phyloP scores from a whole-genome alignment of 2,329 filamentous ascomycete species.

The Simplicillium sp. region DNA sequence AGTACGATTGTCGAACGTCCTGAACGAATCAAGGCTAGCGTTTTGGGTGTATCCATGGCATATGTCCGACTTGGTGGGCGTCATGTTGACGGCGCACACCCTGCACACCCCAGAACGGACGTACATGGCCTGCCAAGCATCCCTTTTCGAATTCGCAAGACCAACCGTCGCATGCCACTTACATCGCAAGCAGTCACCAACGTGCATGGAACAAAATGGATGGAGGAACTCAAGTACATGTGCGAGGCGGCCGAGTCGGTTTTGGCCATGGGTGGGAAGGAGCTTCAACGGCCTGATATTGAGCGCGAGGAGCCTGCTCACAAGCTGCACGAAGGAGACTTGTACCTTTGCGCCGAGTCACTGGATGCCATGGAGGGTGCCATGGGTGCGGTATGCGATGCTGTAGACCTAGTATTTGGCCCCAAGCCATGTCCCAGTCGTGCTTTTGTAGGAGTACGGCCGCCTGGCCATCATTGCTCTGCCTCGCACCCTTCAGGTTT shows the following conservation, averaged over 20 bases:
- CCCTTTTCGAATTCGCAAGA: constrained; percentile 81
- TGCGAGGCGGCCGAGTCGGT: constrained; percentile 73
- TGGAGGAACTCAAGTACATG: constrained; percentile 81
- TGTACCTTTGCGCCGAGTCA: constrained; percentile 85
- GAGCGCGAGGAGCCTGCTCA: constrained; percentile 37
- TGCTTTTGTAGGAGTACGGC: constrained; percentile 86
- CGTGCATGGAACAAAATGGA: constrained; percentile 87
- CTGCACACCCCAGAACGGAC: constrained; percentile 55
- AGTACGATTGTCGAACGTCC: constrained; percentile 86
- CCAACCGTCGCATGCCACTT: constrained; percentile 60
- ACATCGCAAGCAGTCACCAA: constrained; percentile 72
- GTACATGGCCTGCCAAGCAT: constrained; percentile 45
- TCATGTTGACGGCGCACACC: constrained; percentile 60
- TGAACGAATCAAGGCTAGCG: constrained; percentile 76
- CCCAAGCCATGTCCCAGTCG: constrained; percentile 47
- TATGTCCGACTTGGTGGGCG: constrained; percentile 85
- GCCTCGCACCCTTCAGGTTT: constrained; percentile 85
- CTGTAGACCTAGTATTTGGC: constrained; percentile 73
- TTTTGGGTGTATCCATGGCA: constrained; percentile 73
- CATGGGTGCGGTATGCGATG: constrained; percentile 86
- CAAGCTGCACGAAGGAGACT: constrained; percentile 75
- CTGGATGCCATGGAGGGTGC: constrained; percentile 82
- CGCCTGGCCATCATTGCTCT: constrained; percentile 93
- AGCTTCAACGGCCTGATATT: constrained; percentile 62
- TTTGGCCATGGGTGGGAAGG: constrained; percentile 67